These are phyloP conservation scores for Phytopythium oedochilum DNA, from an alignment of 352 stramenopile genomes.

Conservation along the genomic window DNA sequence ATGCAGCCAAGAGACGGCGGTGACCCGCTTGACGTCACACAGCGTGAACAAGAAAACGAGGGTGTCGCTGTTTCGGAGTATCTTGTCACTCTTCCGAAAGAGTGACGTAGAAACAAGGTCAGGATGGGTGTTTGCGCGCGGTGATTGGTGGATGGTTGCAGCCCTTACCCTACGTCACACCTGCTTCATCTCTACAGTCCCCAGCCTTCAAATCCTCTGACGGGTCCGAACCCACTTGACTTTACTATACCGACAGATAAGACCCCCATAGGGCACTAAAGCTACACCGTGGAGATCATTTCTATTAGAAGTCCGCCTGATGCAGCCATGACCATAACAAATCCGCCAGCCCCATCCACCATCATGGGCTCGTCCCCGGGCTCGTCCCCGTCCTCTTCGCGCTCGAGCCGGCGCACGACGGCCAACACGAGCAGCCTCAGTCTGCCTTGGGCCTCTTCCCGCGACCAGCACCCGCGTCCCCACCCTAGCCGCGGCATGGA, in stretches of 20 bases:
- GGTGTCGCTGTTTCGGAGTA: not conserved
- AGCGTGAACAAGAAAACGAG: not conserved
- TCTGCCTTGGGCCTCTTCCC: not conserved
- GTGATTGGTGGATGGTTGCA: not conserved
- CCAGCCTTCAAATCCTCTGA: not conserved
- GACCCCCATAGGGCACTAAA: not conserved
- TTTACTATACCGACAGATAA: not conserved
- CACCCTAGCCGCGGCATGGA: slow-evolving; percentile 1
- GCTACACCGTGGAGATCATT: not conserved
- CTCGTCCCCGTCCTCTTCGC: not conserved
- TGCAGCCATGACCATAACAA: no score
- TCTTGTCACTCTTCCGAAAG: not conserved
- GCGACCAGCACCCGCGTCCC: not conserved
- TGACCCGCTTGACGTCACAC: slow-evolving; percentile 1
- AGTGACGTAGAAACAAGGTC: not conserved
- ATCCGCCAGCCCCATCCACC: not conserved
- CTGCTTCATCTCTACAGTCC: not conserved
- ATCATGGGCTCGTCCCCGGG: not conserved
- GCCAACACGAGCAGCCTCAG: slow-evolving; percentile 4
- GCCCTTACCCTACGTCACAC: not conserved
- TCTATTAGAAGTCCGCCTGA: no score
- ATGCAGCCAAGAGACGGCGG: slow-evolving; percentile 2
- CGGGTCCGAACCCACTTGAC: not conserved
- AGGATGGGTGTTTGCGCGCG: not conserved
- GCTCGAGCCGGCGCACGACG: slow-evolving; percentile 4